Conservation (phyloP, 306 rosid species). For the Amphicarpaea edgeworthii region DNA sequence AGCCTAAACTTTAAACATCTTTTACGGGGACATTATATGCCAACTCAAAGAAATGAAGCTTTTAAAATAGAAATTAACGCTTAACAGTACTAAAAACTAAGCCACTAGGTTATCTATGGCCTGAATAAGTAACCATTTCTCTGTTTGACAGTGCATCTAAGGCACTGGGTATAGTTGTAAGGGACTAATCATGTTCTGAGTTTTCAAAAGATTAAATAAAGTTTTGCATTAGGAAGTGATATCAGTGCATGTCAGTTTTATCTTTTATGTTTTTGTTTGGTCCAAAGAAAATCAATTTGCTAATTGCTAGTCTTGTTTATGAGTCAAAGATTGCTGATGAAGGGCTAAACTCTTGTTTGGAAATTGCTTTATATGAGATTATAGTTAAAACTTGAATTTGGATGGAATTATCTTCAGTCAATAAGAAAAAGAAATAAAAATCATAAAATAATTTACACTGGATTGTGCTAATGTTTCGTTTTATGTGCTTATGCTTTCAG, state of each 20-base stretch:
- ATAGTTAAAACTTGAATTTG: neutral
- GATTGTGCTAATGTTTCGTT: constrained; percentile 35
- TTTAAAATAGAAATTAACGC: constrained; percentile 40
- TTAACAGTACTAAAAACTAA: neutral
- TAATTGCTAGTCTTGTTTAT: too few relatives aligned
- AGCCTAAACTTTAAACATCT: constrained; percentile 37
- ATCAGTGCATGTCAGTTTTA: too few relatives aligned
- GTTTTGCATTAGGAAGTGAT: too few relatives aligned
- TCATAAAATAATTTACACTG: constrained; percentile 23
- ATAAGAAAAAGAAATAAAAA: neutral
- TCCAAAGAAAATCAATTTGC: too few relatives aligned
- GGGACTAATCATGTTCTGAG: neutral
- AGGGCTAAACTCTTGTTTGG: too few relatives aligned
- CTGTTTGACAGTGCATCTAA: constrained; percentile 9
- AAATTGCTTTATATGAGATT: too few relatives aligned
- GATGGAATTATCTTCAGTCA: neutral
- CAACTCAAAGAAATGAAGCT: constrained; percentile 41
- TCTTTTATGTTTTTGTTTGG: too few relatives aligned
- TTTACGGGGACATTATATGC: constrained; percentile 31
- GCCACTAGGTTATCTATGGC: constrained; percentile 4
- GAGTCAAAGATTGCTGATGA: too few relatives aligned
- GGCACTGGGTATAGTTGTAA: neutral
- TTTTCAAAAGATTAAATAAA: too few relatives aligned
- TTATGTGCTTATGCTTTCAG: constrained; percentile 57
- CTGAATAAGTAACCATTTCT: constrained; percentile 15